A percentile compares a stretch with the other conserved stretches of the same genome.
Evolutionary conservation across 192 early-diverging fungal genomes (phyloP).

Genomic region (Entomortierella chlamydospora): DNA sequence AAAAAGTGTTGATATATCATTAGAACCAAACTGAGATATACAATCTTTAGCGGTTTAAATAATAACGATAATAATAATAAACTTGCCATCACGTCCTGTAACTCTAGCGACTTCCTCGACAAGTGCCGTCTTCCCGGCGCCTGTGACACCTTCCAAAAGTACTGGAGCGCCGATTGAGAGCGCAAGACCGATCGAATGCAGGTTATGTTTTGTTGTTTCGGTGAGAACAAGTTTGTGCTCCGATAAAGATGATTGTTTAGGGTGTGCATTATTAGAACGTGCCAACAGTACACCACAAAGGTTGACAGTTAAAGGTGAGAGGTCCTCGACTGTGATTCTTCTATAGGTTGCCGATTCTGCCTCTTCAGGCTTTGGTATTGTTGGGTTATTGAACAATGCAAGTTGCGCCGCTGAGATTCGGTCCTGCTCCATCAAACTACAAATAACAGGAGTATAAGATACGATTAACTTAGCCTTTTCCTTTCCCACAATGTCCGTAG

Average conservation of each 20-base stretch:
- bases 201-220: slow-evolving; percentile 77
- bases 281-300: slow-evolving; percentile 78
- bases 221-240: slow-evolving; percentile 76
- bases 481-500: neutral
- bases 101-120: slow-evolving; percentile 88
- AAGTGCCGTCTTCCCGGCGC: slow-evolving; percentile 91
- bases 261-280: slow-evolving; percentile 29
- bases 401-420: slow-evolving; percentile 58
- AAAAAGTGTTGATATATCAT: too few species aligned
- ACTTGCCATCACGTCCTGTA: slow-evolving; percentile 70
- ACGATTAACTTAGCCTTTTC: neutral
- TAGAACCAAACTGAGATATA: too few species aligned
- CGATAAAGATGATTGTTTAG: slow-evolving; percentile 19
- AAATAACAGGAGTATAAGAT: neutral
- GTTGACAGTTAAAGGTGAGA: slow-evolving; percentile 66
- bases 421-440: slow-evolving; percentile 63
- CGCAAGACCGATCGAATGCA: slow-evolving; percentile 86
- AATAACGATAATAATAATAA: too few species aligned
- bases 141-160: slow-evolving; percentile 85
- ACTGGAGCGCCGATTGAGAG: slow-evolving; percentile 89
- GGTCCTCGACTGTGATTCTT: slow-evolving; percentile 48
- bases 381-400: slow-evolving; percentile 56
- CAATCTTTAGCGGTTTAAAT: too few species aligned
- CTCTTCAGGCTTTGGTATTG: slow-evolving; percentile 8
- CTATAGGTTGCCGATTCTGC: neutral